A percentile compares a stretch with the other conserved stretches of the same genome.
Evolutionary conservation across 164 flowering plant genomes (phyloP).

Genomic region (Tetrastigma voinierianum): DNA sequence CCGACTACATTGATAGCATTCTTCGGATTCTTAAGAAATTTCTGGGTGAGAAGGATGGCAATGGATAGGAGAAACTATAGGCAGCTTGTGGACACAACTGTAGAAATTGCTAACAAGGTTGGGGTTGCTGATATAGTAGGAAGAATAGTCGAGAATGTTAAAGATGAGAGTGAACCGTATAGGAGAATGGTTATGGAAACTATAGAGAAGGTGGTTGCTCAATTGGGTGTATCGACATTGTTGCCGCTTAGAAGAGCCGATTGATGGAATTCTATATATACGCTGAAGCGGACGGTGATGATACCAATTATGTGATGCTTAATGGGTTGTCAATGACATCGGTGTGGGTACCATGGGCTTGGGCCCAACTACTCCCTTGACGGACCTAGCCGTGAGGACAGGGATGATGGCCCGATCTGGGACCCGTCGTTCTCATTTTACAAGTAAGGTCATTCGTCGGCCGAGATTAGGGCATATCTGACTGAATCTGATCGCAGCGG

Average conservation of each 20-base stretch:
- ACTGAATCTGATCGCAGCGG: no score
- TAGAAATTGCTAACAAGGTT: slow-evolving; percentile 94
- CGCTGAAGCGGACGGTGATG: slow-evolving; percentile 98
- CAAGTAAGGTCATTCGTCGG: no score
- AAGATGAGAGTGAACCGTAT: slow-evolving; percentile 99
- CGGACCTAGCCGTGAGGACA: no score
- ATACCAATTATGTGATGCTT: slow-evolving; percentile 99
- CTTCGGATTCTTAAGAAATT: slow-evolving; percentile 81
- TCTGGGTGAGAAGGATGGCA: slow-evolving; percentile 99
- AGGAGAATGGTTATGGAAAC: slow-evolving; percentile 99
- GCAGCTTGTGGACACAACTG: slow-evolving; percentile 97
- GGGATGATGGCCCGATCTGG: no score
- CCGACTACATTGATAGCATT: slow-evolving; percentile 86
- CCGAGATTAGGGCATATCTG: no score
- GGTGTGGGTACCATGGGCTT: no score
- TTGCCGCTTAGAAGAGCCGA: slow-evolving; percentile 82
- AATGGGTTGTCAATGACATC: slow-evolving; percentile 96
- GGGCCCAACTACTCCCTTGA: no score
- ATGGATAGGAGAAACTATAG: slow-evolving; percentile 87
- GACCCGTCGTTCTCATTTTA: no score
- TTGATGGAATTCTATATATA: slow-evolving; percentile 95
- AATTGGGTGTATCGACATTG: slow-evolving; percentile 98
- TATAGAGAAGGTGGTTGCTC: slow-evolving; percentile 89
- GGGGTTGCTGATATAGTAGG: slow-evolving; percentile 98
- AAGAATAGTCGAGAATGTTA: slow-evolving; percentile 92